phyloP scores from a whole-genome alignment of 371 early-diverging fungal species.

The Mortierella sp. region DNA sequence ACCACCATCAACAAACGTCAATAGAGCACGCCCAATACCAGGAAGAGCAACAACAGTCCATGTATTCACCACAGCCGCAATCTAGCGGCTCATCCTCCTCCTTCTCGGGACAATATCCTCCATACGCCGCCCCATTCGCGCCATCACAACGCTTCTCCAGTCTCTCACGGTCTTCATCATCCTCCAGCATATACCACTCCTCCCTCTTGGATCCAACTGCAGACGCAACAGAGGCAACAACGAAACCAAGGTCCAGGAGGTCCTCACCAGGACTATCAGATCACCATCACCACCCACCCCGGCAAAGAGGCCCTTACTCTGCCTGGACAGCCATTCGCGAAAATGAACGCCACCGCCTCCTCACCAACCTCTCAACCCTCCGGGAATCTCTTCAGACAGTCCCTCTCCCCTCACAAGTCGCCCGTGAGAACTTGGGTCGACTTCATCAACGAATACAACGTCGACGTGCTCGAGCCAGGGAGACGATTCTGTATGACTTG shows the following conservation, averaged over 20 bases:
- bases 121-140: background rate
- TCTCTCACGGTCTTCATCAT: conserved; percentile 8
- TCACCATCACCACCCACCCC: conserved; percentile 1
- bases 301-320: background rate
- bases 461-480: conserved; percentile 36
- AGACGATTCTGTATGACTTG: conserved; percentile 35
- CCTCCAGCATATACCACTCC: background rate
- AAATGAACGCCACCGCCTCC: conserved; percentile 15
- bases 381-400: conserved; percentile 8
- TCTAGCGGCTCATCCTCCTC: background rate
- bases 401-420: background rate
- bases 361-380: conserved; percentile 10
- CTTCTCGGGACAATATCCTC: background rate
- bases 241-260: background rate
- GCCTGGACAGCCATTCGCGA: conserved; percentile 22
- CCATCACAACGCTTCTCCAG: background rate
- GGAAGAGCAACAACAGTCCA: conserved; percentile 4
- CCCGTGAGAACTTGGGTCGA: conserved; percentile 15
- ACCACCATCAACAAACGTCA: background rate
- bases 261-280: conserved; percentile 4
- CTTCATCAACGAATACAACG: conserved; percentile 22
- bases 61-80: background rate
- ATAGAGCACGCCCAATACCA: background rate
- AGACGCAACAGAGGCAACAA: background rate
- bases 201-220: background rate